These are phyloP conservation scores for Radiomyces spectabilis DNA, from an alignment of 192 early-diverging fungal species.

Conservation along the genomic window DNA sequence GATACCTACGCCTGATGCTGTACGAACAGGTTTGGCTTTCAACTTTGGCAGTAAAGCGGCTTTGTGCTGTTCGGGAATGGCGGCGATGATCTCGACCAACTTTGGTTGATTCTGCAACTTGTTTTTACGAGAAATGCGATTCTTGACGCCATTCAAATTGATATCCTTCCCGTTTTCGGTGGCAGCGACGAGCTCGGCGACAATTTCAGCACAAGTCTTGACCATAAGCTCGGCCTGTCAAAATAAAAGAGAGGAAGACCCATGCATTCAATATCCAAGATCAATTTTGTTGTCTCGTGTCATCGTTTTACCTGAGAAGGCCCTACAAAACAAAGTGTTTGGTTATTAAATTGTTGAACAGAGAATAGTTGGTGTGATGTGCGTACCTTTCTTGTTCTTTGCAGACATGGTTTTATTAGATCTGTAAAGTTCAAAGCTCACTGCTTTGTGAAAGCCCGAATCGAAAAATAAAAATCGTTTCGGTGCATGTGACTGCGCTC, in stretches of 20 bases:
- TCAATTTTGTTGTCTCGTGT: background rate
- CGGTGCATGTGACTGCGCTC: too few relatives aligned
- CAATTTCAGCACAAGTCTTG: slow-evolving; percentile 83
- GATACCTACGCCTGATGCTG: slow-evolving; percentile 75
- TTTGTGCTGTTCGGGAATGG: slow-evolving; percentile 91
- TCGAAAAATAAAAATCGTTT: background rate
- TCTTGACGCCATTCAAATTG: slow-evolving; percentile 84
- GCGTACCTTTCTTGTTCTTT: slow-evolving; percentile 15
- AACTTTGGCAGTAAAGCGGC: slow-evolving; percentile 77
- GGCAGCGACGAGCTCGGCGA: slow-evolving; percentile 76
- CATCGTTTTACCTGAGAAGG: slow-evolving; percentile 13
- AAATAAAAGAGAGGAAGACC: background rate
- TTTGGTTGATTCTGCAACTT: slow-evolving; percentile 84
- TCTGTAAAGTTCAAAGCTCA: slow-evolving; percentile 1
- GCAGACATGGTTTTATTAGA: slow-evolving; percentile 4
- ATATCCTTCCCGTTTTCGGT: slow-evolving; percentile 61
- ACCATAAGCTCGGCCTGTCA: slow-evolving; percentile 71
- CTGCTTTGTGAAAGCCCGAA: too few relatives aligned
- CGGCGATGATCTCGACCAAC: slow-evolving; percentile 96
- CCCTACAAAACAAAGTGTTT: background rate
- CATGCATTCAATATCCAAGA: background rate
- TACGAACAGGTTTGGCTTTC: slow-evolving; percentile 94
- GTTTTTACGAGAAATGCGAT: slow-evolving; percentile 61
- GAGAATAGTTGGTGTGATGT: too few relatives aligned
- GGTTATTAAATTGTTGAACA: too few relatives aligned